Percentiles rank a stretch among this genome's conserved stretches.
Conservation (phyloP, 2,329 filamentous ascomycete genomes). For the Bertia moriformis region DNA sequence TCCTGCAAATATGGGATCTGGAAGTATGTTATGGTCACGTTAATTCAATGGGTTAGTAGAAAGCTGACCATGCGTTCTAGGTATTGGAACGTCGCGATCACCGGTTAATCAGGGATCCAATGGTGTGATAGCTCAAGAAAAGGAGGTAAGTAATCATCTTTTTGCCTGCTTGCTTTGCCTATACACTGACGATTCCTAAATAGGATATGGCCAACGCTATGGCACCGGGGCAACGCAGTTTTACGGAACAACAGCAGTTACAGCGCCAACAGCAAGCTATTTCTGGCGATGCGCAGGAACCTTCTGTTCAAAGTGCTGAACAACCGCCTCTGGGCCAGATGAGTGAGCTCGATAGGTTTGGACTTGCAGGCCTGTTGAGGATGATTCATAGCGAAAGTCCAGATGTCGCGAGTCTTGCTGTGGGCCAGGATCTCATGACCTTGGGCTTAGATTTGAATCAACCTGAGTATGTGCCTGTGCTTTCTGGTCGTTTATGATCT, state of each 20-base stretch:
- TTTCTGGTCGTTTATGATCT: constrained; percentile 1
- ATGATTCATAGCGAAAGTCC: constrained; percentile 38
- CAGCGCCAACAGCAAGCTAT: constrained; percentile 16
- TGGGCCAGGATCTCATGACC: constrained; percentile 46
- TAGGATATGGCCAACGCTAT: constrained; percentile 14
- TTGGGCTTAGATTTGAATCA: constrained; percentile 47
- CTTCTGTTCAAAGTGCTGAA: constrained; percentile 15
- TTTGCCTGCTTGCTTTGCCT: too few relatives aligned
- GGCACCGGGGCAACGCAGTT: constrained; percentile 10
- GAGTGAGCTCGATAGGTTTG: constrained; percentile 43
- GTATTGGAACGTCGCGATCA: constrained; percentile 19
- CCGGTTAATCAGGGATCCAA: constrained; percentile 24
- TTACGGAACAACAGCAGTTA: constrained; percentile 17
- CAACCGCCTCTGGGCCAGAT: constrained; percentile 33
- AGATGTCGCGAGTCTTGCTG: constrained; percentile 33
- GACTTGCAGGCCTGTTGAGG: constrained; percentile 40
- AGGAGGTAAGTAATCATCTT: constrained; percentile 15
- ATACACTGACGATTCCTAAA: neutral
- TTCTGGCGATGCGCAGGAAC: constrained; percentile 11
- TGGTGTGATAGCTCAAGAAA: constrained; percentile 23
- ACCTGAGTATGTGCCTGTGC: constrained; percentile 28
- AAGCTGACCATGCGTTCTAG: constrained; percentile 10
- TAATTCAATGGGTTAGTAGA: neutral
- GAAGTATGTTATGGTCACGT: constrained; percentile 15
- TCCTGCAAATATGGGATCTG: constrained; percentile 12